Base-by-base conservation (phyloP, 805 yeast species). In the Sugiyamaella smithiae region DNA sequence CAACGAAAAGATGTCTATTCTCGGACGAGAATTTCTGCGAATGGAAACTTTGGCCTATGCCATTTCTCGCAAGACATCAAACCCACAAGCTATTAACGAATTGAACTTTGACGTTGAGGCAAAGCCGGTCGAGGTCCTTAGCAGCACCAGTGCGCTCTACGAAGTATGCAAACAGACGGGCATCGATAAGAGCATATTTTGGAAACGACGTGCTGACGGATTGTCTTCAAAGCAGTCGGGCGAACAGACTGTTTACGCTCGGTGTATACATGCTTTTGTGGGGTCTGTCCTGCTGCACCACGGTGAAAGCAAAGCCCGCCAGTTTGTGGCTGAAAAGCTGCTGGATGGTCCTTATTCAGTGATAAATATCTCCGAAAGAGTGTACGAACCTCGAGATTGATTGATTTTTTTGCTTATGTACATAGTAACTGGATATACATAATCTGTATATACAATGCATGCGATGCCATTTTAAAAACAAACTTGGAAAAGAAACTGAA, bases 1-100 rank as follows among this genome's bases (percentile, higher is more conserved):
- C 69, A 91, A 90, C 69, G 97, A 89, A 64, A 85, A 84, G 65
- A 72, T 91, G 58, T 74, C 88, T 16, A 76, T 84, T 38, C 70
- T 88, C 64, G 97, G 70, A 32, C 57, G 56, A 32, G 60, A 61
- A 49, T 58, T 64, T 42, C 54, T 67, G 24, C 56, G 67, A 20
- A 31, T 65, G 40, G 55, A 60, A 42, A 46, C 60, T 11, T 11
- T 37, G 19, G 44, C 43, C 19, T 51, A 49, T 46, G 60, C 61
- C 12, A 51, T 53, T 6, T 43, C 50, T 14, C 55, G 46, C 24
- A 29, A 38, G 23, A 29, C 46, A 6, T 26, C 45, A 19, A 49
- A 51, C 28, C 54, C 57, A 8, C 46, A 46, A 25, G 46, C 57
- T 17, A 51, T 64, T 12, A 63, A 59, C 44, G 60, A 58, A 16